Evolutionary conservation across 768 basidiomycete genomes (phyloP).

Genomic region (Phylloporus sp.): DNA sequence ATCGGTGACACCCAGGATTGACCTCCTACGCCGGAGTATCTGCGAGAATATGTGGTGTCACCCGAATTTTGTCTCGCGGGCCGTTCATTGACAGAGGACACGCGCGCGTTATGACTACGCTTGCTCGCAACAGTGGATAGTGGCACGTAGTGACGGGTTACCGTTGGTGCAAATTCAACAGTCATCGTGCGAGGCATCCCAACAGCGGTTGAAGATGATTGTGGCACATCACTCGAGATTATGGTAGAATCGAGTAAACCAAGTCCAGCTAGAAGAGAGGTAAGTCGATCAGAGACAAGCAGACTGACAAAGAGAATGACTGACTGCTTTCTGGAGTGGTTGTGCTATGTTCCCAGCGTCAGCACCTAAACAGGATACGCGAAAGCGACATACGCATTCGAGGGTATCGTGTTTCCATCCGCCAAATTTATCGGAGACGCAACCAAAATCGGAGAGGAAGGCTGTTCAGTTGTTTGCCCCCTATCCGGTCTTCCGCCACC

Average conservation of each 20-base stretch:
- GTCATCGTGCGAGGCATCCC: conserved; percentile 43
- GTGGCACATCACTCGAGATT: conserved; percentile 4
- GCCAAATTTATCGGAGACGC: neutral
- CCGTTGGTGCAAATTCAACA: conserved; percentile 48
- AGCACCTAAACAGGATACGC: neutral
- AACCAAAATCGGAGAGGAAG: conserved; percentile 1
- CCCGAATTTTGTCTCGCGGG: conserved; percentile 6
- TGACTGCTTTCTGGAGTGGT: conserved; percentile 13
- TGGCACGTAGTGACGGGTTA: conserved; percentile 26
- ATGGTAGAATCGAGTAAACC: conserved; percentile 1
- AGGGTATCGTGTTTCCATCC: neutral
- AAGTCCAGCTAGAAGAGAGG: conserved; percentile 9
- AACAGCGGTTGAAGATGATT: neutral
- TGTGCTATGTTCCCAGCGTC: conserved; percentile 30
- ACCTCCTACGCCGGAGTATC: conserved; percentile 9
- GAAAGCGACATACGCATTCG: conserved; percentile 9
- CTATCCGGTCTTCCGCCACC: conserved; percentile 3
- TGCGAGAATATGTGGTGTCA: conserved; percentile 12
- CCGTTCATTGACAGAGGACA: conserved; percentile 4
- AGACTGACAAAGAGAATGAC: conserved; percentile 10
- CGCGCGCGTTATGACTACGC: conserved; percentile 12
- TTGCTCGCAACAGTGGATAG: conserved; percentile 26
- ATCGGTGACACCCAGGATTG: conserved; percentile 14
- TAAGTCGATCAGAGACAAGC: neutral
- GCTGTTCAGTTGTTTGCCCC: neutral